Base-by-base conservation (phyloP, 768 basidiomycete species). In the Rhizopogon rudus region DNA sequence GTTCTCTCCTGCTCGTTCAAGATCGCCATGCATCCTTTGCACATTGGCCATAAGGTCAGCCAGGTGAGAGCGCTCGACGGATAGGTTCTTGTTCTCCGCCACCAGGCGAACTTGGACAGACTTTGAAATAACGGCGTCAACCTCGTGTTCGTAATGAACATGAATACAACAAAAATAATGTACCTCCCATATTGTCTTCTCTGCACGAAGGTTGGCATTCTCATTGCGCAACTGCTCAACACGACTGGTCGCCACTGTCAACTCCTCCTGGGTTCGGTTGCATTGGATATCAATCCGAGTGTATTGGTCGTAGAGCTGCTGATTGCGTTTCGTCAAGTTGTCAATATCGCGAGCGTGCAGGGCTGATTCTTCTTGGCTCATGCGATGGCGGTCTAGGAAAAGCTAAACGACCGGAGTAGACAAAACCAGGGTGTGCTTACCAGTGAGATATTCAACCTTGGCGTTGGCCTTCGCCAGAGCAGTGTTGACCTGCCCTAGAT, bases 171-270 rank as follows among this genome's bases (percentile, higher is more conserved):
- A 4, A 35, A 29, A 37, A 39, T n/a, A 35, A 65, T 80, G 33
- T 51, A 91, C 93, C 86, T 92, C 91, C 88, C 89, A 93, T 37
- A 95, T 90, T 64, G 84, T 87, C 76, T 93, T 95, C 79, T 98
- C 96, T 0, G 93, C 94, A 42, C 88, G 84, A 16, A 97, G 79
- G 67, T 91, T 95, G 2, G 91, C 88, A 59, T 78, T 82, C 62
- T 98, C 95, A 60, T 89, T 91, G 9, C 91, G 83, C 40, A 93
- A 73, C 55, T 89, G 86, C 58, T 95, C 92, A 14, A 87, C 72
- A 22, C 79, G 78, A 25, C 80, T 75, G 57, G 81, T 83, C 2
- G 83, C 76, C 6, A 76, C 69, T 20, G 81, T 75, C 9, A 89
- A 73, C 43, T 91, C 87, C 43, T 90, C 87, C 14, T 81, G 73